Percentiles rank a stretch among this genome's conserved stretches.
Conservation (phyloP, 768 basidiomycete genomes). For the Leccinum longicurvipes region DNA sequence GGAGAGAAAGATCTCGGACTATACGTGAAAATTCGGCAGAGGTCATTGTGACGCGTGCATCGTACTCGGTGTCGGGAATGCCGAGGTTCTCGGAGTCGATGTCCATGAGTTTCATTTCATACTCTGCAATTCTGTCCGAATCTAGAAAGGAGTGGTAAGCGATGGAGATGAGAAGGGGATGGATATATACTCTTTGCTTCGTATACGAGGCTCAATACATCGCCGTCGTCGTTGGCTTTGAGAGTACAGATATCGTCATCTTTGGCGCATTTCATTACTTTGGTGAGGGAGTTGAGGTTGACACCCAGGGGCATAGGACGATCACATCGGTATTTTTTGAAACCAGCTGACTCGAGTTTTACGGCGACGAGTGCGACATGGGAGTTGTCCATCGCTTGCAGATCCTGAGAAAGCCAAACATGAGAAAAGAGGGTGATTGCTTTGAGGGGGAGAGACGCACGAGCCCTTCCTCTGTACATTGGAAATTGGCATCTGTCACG, state of each 20-base stretch:
- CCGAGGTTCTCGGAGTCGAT: constrained; percentile 94
- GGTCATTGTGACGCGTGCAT: constrained; percentile 86
- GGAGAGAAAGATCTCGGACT: constrained; percentile 82
- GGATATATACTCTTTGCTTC: constrained; percentile 73
- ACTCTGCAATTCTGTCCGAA: constrained; percentile 92
- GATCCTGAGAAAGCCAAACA: constrained; percentile 41
- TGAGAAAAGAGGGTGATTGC: not conserved
- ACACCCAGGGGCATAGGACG: constrained; percentile 90
- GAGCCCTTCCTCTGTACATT: constrained; percentile 94
- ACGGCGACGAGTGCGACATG: constrained; percentile 97
- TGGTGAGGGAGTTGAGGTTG: constrained; percentile 83
- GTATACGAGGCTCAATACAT: constrained; percentile 83
- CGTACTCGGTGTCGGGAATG: constrained; percentile 97
- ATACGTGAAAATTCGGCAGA: constrained; percentile 88
- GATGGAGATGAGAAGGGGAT: not conserved
- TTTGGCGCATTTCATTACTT: constrained; percentile 95
- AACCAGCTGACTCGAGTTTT: constrained; percentile 72
- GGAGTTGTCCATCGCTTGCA: constrained; percentile 99
- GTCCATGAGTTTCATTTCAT: constrained; percentile 99
- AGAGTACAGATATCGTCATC: constrained; percentile 92
- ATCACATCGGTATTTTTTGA: constrained; percentile 90
- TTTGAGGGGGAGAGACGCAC: constrained; percentile 37
- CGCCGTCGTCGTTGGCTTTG: constrained; percentile 88
- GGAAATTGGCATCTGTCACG: constrained; percentile 96
- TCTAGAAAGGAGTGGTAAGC: constrained; percentile 40